Percentiles rank a stretch among this genome's conserved stretches.
phyloP scores from a whole-genome alignment of 2,329 filamentous ascomycete species.

The Fusarium udum region DNA sequence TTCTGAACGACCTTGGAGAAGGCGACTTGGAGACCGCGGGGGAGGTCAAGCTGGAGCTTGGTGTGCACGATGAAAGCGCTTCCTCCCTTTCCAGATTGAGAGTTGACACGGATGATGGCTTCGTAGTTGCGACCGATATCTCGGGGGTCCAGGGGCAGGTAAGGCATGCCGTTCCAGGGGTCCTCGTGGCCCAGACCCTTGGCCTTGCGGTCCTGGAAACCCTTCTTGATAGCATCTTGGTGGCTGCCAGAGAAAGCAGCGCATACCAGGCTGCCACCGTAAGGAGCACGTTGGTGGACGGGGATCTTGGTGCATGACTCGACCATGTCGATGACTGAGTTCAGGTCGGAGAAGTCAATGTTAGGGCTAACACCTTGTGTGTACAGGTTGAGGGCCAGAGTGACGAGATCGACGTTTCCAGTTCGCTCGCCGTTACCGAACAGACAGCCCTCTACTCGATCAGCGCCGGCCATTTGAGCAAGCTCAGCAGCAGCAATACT shows the following conservation, averaged over 20 bases:
- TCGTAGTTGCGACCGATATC: constrained; percentile 98
- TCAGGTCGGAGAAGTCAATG: constrained; percentile 91
- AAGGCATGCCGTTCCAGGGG: constrained; percentile 81
- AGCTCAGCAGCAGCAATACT: constrained; percentile 90
- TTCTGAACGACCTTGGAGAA: constrained; percentile 89
- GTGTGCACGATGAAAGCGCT: constrained; percentile 93
- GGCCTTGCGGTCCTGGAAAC: constrained; percentile 76
- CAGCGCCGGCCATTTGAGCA: constrained; percentile 95
- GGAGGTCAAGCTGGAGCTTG: constrained; percentile 89
- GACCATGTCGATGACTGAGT: constrained; percentile 84
- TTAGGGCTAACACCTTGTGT: constrained; percentile 84
- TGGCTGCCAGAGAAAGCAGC: constrained; percentile 89
- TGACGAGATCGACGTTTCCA: constrained; percentile 94
- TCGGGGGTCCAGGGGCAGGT: constrained; percentile 89
- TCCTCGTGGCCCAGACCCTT: constrained; percentile 68
- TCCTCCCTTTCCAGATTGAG: constrained; percentile 93
- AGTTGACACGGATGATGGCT: constrained; percentile 97
- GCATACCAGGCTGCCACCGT: constrained; percentile 91
- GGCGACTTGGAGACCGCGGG: constrained; percentile 89
- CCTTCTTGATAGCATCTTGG: constrained; percentile 96
- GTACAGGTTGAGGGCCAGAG: constrained; percentile 91
- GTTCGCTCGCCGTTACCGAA: constrained; percentile 94
- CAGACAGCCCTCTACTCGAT: constrained; percentile 91
- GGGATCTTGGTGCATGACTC: constrained; percentile 96
- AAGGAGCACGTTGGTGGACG: constrained; percentile 87